Conservation (phyloP, 768 basidiomycete genomes). For the Pisolithus microcarpus region DNA sequence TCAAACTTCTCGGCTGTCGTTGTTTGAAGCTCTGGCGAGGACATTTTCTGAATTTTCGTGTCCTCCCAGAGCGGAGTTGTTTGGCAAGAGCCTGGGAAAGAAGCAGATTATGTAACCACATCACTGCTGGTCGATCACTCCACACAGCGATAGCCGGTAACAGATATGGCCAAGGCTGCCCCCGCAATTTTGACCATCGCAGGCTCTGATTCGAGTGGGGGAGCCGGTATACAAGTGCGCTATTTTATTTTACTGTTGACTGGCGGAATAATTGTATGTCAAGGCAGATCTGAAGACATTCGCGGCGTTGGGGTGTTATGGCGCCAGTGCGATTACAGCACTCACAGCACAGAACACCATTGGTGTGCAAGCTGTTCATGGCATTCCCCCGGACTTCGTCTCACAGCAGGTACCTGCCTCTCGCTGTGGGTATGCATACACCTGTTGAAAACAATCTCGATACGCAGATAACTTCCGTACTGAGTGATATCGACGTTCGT, state of each 20-base stretch:
- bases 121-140: too few relatives aligned
- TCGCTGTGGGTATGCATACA: not conserved
- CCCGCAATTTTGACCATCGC: conserved; percentile 62
- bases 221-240: conserved; percentile 82
- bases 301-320: conserved; percentile 71
- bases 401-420: conserved; percentile 53
- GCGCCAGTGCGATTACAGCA: conserved; percentile 76
- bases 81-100: conserved; percentile 22
- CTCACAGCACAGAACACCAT: conserved; percentile 85
- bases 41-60: conserved; percentile 10
- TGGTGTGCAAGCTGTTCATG: conserved; percentile 72
- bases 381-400: conserved; percentile 63
- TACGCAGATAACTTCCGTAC: conserved; percentile 57
- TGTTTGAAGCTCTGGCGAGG: conserved; percentile 17
- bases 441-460: not conserved
- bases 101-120: conserved; percentile 4
- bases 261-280: not conserved
- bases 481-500: conserved; percentile 62
- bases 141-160: too few relatives aligned
- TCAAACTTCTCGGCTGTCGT: conserved; percentile 2
- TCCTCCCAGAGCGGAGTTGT: conserved; percentile 13
- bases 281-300: conserved; percentile 87
- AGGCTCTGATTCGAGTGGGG: conserved; percentile 77
- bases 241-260: not conserved
- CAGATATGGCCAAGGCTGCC: conserved; percentile 3